Base-by-base conservation (phyloP, 2,329 filamentous ascomycete species). In the Aureobasidium leucospermi region DNA sequence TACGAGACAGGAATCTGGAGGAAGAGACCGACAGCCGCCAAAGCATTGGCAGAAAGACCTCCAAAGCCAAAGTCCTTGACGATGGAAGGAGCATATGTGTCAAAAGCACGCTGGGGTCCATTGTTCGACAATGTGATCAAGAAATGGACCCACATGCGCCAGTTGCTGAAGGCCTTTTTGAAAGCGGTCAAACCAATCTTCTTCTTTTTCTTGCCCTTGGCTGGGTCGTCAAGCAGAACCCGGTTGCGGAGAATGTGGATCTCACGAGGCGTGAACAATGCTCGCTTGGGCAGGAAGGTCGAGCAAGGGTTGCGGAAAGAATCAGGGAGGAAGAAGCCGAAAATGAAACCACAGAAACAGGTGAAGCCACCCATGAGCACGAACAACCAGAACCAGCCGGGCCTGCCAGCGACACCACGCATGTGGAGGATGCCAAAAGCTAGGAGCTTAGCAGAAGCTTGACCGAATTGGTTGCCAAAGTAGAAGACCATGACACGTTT, bases 1-100 rank as follows among this genome's bases (percentile, higher is more conserved):
- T 75, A 82, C 0, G 79, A 80, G 1, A 79, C 73, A 0, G 80
- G 80, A 4, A 82, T 76, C 39, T 70, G 67, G 16, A 69, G 61
- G 65, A 71, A 72, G 29, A 68, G 63, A 63, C 69, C 70, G n/a
- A 72, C 67, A 13, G 68, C 67, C 2, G 69, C 69, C 29, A 72
- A 56, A 6, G 69, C 70, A 56, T 72, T 72, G 45, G 69, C 66
- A 19, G 61, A 63, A 10, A 72, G 62, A 1, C 64, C 64, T 7
- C 36, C 61, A 52, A 71, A 70, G 23, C 69, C 68, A 39, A 66
- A 67, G 10, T 51, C 57, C 7, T 57, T 59, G 31, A 72, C 68
- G 19, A 71, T 65, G 1, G 68, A 69, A 3, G 70, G 70, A 6
- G 69, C 68, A 49, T 71, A 72, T 9, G 68, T 69, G 46, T 67